Evolutionary conservation across 345 rosid genomes (phyloP).

Genomic region (Euphorbia tirucalli): DNA sequence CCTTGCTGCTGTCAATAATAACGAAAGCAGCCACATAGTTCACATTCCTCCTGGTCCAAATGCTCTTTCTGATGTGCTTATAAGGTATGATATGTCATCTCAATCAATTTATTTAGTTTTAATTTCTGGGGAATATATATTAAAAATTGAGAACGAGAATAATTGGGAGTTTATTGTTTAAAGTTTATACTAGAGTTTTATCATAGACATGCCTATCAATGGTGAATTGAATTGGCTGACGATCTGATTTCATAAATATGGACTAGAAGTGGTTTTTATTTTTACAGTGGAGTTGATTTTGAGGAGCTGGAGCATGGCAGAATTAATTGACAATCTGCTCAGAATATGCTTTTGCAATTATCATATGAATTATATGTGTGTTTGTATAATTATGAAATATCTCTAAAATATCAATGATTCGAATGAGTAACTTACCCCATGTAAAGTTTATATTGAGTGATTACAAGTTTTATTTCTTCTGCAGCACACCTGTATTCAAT

Average conservation of each 20-base stretch:
- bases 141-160: too few species aligned
- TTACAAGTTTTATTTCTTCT: neutral
- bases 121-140: neutral
- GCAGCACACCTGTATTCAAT: constrained; percentile 69
- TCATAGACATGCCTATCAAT: too few species aligned
- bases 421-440: constrained; percentile 2
- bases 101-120: neutral
- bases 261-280: neutral
- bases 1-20: constrained; percentile 65
- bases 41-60: constrained; percentile 80
- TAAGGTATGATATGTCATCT: constrained; percentile 44
- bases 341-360: too few species aligned
- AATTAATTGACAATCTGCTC: too few species aligned
- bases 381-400: too few species aligned
- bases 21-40: constrained; percentile 70
- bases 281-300: neutral
- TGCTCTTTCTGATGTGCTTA: constrained; percentile 88
- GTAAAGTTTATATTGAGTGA: neutral
- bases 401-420: too few species aligned
- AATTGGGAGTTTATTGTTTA: neutral
- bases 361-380: too few species aligned
- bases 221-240: too few species aligned
- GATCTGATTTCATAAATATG: too few species aligned
- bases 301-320: too few species aligned
- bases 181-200: too few species aligned